Base-by-base conservation (phyloP, 2,329 filamentous ascomycete species). In the Fusarium goolgardi region DNA sequence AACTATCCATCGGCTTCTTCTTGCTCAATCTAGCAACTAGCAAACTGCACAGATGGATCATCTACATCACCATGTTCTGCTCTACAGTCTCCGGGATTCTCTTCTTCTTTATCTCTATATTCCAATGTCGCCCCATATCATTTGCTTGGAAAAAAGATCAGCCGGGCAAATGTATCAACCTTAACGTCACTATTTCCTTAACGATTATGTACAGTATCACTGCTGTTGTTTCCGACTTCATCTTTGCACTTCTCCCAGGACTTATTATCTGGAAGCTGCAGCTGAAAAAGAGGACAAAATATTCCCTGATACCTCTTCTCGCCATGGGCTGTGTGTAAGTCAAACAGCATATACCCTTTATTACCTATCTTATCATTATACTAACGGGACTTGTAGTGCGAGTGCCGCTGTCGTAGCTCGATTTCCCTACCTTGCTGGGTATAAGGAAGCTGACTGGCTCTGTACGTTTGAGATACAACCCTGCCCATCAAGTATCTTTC, bases 241-340 rank as follows among this genome's bases (percentile, higher is more conserved):
- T 79, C 0, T 78, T 85, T 46, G 83, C 82, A 8, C 67, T 86
- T 18, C 70, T 86, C 8, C 84, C 84, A 0, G 79, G 83, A 3
- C 82, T 83, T 56, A 79, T 89, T 5, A 79, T 89, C 1, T 83
- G 80, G 78, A 79, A 81, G 10, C 69, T 88, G 18, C 80, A 87
- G 46, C 85, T 88, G 78, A 81, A 81, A 27, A 69, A 64, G 4
- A 79, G 78, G 47, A 83, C 82, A 0, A 88, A 88, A 68, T 39
- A 79, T 3, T 78, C 83, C 0, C 74, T 88, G 16, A 82, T 81
- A 3, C 79, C 79, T 5, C 80, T 89, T 31, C 75, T 89, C 27
- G 81, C 81, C 5, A 79, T 88, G 75, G 88, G 85, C 15, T 85
- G 86, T 59, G 68, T 82, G 80, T 76, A 74, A 57, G 74, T 41